Base-by-base conservation (phyloP, 1,284 basidiomycete genomes). In the Pyrrhoderma noxium region DNA sequence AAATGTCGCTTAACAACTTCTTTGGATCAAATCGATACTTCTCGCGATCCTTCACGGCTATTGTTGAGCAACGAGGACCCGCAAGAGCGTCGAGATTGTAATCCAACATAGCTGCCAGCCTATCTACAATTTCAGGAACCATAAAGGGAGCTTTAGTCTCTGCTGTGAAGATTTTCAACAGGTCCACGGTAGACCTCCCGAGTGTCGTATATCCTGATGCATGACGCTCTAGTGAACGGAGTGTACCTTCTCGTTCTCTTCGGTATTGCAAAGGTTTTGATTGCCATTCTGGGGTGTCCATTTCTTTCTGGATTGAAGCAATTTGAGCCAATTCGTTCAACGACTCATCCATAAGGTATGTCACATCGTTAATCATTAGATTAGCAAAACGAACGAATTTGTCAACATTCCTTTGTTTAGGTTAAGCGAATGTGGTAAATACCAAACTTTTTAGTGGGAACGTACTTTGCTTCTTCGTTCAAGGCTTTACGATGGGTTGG, bases 291-390 rank as follows among this genome's bases (percentile, higher is more conserved):
- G 73, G 70, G 64, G 93, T 80, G 38, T 81, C 82, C 85, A 94
- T 93, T 65, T 94, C 86, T 0, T 71, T 70, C 65, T 97, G 88
- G 49, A 97, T 85, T 44, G 78, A 80, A 64, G 91, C 84, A 58
- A 99, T 93, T 65, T 94, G 90, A 4, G 82, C 74, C 46, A 99
- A 74, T 61, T 94, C 89, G 59, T 84, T 85, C 49, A 99, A 74
- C 3, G 93, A 95, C 63, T 99, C 96, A 65, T 99, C 95, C 72
- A 99, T 84, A 55, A 99, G 84, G 68, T 93, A 99, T 1, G 96
- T 99, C 42, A 96, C 93, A 63, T 99, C 96, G 76, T 97, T 98
- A 76, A 99, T 97, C 79, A 99, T 87, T 60, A 98, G 76, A 68
- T 99, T 99, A 69, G 93, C 82, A 66, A 99, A 99, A 49, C 89